Base-by-base conservation (phyloP, 2,329 filamentous ascomycete genomes). In the Eutypella sp. region DNA sequence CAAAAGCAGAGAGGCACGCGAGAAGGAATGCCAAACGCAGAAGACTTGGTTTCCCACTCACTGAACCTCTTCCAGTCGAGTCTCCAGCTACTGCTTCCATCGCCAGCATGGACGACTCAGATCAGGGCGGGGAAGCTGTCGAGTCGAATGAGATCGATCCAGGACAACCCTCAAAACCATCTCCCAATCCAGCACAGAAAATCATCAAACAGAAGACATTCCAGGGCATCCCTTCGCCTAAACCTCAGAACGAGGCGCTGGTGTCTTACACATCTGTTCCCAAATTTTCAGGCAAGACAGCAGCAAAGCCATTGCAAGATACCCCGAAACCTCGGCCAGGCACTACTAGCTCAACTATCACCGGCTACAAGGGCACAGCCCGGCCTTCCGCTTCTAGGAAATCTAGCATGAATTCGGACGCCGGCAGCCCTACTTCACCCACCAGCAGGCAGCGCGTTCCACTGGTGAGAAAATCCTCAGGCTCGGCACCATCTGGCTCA, bases 11-110 rank as follows among this genome's bases (percentile, higher is more conserved):
- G 5, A 69, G 71, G 6, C 73, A 74, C 47, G 50, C 56, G n/a
- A 61, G 59, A 42, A 68, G 74, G 18, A 77, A 78, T 44, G 57
- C 51, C 19, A 72, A 67, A 55, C 68, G 75, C n/a, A 55, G 54
- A 31, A 60, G 57, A 38, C 59, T 66, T 4, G 72, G 72, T 9
- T 41, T 70, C 5, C 49, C 57, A 5, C 39, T 51, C 40, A 63
- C 59, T 4, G 20, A 34, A 3, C 59, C 56, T 8, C 48, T 56
- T 10, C 49, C 49, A 42, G 38, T 40, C 19, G 49, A 49, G 11
- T 46, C 44, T 44, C 45, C 51, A 44, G 27, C 40, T 31, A 24
- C 46, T 45, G 34, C 54, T 41, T 34, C 50, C 44, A 15, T 24
- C 4, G 18, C 42, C n/a, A 47, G 51, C 2, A 45, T 53, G 7